Percentiles rank a stretch among this genome's conserved stretches.
These are phyloP conservation scores for Biscogniauxia marginata DNA, from an alignment of 2,329 filamentous ascomycete species.

Conservation along the genomic window DNA sequence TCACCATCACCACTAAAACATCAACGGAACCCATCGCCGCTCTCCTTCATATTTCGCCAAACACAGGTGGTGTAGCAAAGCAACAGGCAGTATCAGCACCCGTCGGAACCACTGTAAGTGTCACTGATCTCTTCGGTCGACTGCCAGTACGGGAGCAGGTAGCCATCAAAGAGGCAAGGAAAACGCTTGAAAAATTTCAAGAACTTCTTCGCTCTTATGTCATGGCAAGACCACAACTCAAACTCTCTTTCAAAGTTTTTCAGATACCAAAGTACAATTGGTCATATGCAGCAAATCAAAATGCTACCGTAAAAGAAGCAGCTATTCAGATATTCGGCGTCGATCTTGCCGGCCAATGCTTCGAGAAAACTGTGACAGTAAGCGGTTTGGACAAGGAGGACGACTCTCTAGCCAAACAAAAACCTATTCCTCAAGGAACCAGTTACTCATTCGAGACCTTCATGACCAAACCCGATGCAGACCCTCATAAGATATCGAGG, in stretches of 20 bases:
- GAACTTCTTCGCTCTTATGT: constrained; percentile 62
- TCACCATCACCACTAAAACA: constrained; percentile 64
- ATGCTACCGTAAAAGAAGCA: constrained; percentile 53
- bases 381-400: constrained; percentile 3
- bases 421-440: neutral
- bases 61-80: constrained; percentile 40
- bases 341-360: constrained; percentile 54
- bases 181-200: constrained; percentile 57
- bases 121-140: constrained; percentile 56
- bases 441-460: constrained; percentile 55
- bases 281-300: constrained; percentile 59
- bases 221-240: constrained; percentile 62
- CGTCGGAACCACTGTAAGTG: constrained; percentile 67
- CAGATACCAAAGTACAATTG: constrained; percentile 55
- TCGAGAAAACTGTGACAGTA: constrained; percentile 33
- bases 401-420: constrained; percentile 6
- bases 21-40: constrained; percentile 59
- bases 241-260: constrained; percentile 58
- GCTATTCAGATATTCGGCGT: constrained; percentile 62
- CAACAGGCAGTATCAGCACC: constrained; percentile 48
- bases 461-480: constrained; percentile 52
- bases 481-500: constrained; percentile 43
- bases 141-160: constrained; percentile 64
- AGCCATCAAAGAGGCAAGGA: constrained; percentile 56
- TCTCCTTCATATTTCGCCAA: constrained; percentile 41